phyloP scores from a whole-genome alignment of 2,329 filamentous ascomycete species.

The Sporothrix humicola region DNA sequence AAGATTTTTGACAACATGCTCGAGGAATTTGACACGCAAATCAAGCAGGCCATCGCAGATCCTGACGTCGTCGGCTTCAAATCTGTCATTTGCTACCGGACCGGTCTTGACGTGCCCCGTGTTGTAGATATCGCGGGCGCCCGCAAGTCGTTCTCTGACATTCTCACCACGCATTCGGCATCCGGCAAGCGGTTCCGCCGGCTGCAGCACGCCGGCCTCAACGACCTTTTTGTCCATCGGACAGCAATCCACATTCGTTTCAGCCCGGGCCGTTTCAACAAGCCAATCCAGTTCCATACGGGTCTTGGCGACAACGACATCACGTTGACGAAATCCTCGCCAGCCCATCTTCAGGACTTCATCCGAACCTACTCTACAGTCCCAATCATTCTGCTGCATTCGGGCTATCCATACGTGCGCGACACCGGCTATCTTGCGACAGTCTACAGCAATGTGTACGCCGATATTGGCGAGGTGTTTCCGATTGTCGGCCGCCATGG shows the following conservation, averaged over 20 bases:
- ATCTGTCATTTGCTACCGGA: conserved; percentile 80
- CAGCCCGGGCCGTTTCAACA: conserved; percentile 55
- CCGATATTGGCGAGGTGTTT: conserved; percentile 84
- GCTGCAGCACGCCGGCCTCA: conserved; percentile 68
- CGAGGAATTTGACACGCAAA: conserved; percentile 56
- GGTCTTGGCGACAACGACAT: conserved; percentile 83
- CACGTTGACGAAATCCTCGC: conserved; percentile 70
- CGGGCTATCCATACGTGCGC: conserved; percentile 79
- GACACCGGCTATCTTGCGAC: conserved; percentile 80
- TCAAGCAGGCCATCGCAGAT: conserved; percentile 65
- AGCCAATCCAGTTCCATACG: conserved; percentile 84
- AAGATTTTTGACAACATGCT: conserved; percentile 53
- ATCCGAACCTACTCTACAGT: conserved; percentile 72
- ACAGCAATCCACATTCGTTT: conserved; percentile 64
- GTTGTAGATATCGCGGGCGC: conserved; percentile 51
- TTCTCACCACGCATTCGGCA: conserved; percentile 45
- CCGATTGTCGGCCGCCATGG: conserved; percentile 77
- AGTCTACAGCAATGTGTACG: conserved; percentile 78
- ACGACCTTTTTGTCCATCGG: conserved; percentile 70
- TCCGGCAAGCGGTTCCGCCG: conserved; percentile 51
- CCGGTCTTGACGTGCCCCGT: conserved; percentile 66
- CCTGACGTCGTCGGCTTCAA: conserved; percentile 79
- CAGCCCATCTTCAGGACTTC: conserved; percentile 74
- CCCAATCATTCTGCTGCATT: conserved; percentile 78
- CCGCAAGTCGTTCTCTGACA: conserved; percentile 48